These are phyloP conservation scores for Sistotremastrum niveocremeum DNA, from an alignment of 768 basidiomycete species.

Conservation along the genomic window DNA sequence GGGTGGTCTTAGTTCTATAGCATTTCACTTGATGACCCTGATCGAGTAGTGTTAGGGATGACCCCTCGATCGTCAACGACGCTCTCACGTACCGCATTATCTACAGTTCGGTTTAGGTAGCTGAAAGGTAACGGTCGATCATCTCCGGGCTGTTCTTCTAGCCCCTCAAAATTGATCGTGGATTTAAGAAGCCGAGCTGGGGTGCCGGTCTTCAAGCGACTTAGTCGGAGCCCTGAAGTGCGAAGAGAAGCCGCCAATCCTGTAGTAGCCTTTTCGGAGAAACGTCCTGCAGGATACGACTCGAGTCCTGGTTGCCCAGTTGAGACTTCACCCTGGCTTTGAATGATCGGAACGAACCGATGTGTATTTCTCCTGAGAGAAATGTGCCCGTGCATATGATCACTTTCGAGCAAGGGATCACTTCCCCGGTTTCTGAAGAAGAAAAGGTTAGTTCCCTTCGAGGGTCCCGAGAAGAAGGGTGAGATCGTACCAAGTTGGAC, in stretches of 20 bases:
- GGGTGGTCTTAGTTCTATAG: conserved; percentile 60
- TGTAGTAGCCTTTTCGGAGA: conserved; percentile 55
- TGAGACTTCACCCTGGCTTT: conserved; percentile 1
- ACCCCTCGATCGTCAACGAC: no score
- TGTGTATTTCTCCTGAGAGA: conserved; percentile 82
- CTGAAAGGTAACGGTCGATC: conserved; percentile 56
- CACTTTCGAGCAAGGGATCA: conserved; percentile 65
- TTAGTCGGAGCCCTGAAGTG: conserved; percentile 66
- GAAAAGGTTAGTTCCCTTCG: conserved; percentile 1
- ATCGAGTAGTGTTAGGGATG: no score
- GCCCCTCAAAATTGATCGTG: conserved; percentile 54
- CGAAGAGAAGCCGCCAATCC: conserved; percentile 68
- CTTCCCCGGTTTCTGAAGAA: conserved; percentile 54
- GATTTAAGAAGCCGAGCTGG: conserved; percentile 63
- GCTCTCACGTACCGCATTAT: conserved; percentile 43
- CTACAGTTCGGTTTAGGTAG: conserved; percentile 51
- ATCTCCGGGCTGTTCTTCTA: conserved; percentile 60
- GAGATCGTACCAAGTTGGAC: conserved; percentile 44
- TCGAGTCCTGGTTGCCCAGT: conserved; percentile 41
- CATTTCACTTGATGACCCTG: conserved; percentile 66
- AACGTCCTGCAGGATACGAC: conserved; percentile 58
- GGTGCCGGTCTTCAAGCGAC: conserved; percentile 69
- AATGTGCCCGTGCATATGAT: conserved; percentile 90
- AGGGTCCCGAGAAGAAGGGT: neutral
- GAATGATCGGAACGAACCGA: conserved; percentile 31